A percentile compares a stretch with the other conserved stretches of the same genome.
These are phyloP conservation scores for Paxillus rubicundulus DNA, from an alignment of 768 basidiomycete genomes.

Conservation along the genomic window DNA sequence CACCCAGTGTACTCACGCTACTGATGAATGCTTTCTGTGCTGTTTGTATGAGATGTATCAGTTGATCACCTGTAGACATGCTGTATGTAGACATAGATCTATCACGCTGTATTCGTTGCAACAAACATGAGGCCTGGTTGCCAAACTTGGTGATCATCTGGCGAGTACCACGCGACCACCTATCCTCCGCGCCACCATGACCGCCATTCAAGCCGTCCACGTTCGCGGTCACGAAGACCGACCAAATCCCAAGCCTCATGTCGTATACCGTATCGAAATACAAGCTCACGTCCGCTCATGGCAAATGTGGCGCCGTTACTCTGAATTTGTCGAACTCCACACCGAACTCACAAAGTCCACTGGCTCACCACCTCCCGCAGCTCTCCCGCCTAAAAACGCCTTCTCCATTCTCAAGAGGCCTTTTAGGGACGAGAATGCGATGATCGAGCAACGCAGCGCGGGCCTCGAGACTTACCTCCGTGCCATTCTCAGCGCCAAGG, in stretches of 20 bases:
- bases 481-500: constrained; percentile 77
- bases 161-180: neutral
- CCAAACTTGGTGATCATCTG: neutral
- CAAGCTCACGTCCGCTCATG: constrained; percentile 88
- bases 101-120: neutral
- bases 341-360: constrained; percentile 76
- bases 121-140: neutral
- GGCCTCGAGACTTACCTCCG: constrained; percentile 85
- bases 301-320: constrained; percentile 93
- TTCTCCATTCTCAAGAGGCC: constrained; percentile 63
- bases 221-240: constrained; percentile 71
- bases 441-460: constrained; percentile 72
- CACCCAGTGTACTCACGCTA: constrained; percentile 2
- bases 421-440: constrained; percentile 47
- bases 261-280: constrained; percentile 80
- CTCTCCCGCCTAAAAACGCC: constrained; percentile 84
- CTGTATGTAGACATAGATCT: constrained; percentile 11
- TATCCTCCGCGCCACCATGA: constrained; percentile 39
- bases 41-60: constrained; percentile 1
- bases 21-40: constrained; percentile 6
- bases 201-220: constrained; percentile 74
- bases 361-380: constrained; percentile 72
- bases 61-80: constrained; percentile 10
- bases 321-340: constrained; percentile 88
- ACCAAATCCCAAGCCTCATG: constrained; percentile 68